Evolutionary conservation across 1,284 basidiomycete genomes (phyloP), one percentile per base, ranked within the genome.

Genomic region (Sporisorium sorghi): DNA sequence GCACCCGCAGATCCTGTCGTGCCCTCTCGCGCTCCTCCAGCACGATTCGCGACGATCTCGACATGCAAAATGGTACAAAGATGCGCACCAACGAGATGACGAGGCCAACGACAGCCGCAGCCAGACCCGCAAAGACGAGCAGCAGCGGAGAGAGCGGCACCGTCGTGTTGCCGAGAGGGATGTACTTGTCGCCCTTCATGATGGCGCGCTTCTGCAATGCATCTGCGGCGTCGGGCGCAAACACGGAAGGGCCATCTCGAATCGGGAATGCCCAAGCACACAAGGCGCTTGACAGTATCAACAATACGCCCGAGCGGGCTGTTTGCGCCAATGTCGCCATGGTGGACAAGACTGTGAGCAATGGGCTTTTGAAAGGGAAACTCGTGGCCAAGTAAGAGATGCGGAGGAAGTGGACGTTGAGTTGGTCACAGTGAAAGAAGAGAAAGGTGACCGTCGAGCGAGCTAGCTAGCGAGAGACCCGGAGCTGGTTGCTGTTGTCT

Each of bases 151-250:
- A 51, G 40, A 75, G 64, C 6, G 73, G 73, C 2, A 75, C 54
- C 1, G 48, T 64, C 26, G 68, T 75, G 44, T 57, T 49, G 52
- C 63, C 64, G 7, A 75, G 58, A 21, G 73, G 68, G 5, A 75
- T 42, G 39, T 71, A 75, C 32, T 75, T 52, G 63, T 75, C 59
- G n/a, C 73, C 68, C 42, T 71, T 71, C 73, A 75, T 75, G 58
- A 75, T 71, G 39, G 67, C 73, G n/a, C 73, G 62, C 26, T 49
- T 62, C 24, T 74, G 66, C 52, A 74, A 32, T 23, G 61, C 48
- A n/a, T 8, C 46, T 19, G 39, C 42, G 15, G 63, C 63, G 15
- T 62, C 47, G 28, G 58, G 52, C 14, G 69, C 62, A 26, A 65
- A 62, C 3, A 66, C 63, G 0, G 68, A 71, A 2, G 61, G 58